phyloP scores from a whole-genome alignment of 768 basidiomycete genomes.

The Lactifluus echinatus region DNA sequence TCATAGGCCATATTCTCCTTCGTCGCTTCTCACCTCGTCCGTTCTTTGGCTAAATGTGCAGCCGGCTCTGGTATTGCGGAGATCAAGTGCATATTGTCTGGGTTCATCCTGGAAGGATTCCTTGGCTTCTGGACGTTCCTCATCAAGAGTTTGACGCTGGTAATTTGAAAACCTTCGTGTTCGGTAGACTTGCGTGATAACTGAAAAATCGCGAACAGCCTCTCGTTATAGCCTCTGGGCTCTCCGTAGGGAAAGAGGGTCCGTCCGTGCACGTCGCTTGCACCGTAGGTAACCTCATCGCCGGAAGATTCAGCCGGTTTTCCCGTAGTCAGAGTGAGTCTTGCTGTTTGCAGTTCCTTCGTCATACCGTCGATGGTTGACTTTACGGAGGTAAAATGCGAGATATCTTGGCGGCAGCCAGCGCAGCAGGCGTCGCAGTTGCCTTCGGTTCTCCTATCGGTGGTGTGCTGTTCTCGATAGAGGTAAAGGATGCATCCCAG shows the following conservation, averaged over 20 bases:
- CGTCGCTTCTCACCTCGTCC: constrained; percentile 81
- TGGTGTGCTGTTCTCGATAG: constrained; percentile 95
- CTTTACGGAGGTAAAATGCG: constrained; percentile 56
- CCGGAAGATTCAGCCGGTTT: constrained; percentile 72
- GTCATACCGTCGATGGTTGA: constrained; percentile 19
- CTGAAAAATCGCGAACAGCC: constrained; percentile 46
- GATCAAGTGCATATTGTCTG: constrained; percentile 95
- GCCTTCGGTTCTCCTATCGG: constrained; percentile 98
- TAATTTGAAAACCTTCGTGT: too few relatives aligned
- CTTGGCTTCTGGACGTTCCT: constrained; percentile 82
- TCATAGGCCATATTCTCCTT: constrained; percentile 71
- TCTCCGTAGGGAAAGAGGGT: constrained; percentile 97
- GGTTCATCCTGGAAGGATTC: constrained; percentile 96
- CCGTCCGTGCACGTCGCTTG: constrained; percentile 97
- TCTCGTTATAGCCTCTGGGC: constrained; percentile 90
- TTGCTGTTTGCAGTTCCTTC: not conserved
- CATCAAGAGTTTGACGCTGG: constrained; percentile 91
- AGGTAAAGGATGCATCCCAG: constrained; percentile 42
- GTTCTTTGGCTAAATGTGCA: constrained; percentile 84
- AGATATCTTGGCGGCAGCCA: constrained; percentile 90
- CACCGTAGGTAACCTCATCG: constrained; percentile 87
- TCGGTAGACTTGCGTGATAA: not conserved
- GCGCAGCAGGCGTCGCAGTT: constrained; percentile 96
- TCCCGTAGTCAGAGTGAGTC: constrained; percentile 77
- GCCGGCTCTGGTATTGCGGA: constrained; percentile 98